A percentile compares a stretch with the other conserved stretches of the same genome.
Evolutionary conservation across 306 rosid species (phyloP).

Genomic region (Astragalus membranaceus): DNA sequence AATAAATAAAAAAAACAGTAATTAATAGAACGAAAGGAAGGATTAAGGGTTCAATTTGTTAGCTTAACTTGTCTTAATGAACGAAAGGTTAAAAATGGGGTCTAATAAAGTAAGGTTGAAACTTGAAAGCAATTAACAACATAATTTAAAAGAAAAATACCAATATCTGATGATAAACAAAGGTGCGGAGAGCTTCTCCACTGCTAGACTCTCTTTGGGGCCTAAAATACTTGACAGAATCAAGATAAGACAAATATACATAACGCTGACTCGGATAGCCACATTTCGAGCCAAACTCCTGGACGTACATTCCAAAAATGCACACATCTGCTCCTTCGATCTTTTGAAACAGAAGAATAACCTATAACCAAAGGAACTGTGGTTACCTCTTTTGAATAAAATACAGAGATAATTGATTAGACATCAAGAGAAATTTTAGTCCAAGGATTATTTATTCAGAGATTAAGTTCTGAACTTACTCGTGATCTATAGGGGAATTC

Average conservation of each 20-base stretch:
- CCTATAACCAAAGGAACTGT: slow-evolving; percentile 28
- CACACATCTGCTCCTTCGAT: slow-evolving; percentile 72
- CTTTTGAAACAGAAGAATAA: slow-evolving; percentile 62
- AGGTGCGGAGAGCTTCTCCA: slow-evolving; percentile 68
- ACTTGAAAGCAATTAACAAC: background rate
- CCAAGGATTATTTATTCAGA: background rate
- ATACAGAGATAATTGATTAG: background rate
- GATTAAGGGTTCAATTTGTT: background rate
- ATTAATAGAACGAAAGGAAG: background rate
- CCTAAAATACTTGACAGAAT: slow-evolving; percentile 63
- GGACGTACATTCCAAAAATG: slow-evolving; percentile 54
- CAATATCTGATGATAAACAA: slow-evolving; percentile 74
- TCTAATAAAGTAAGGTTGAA: no score
- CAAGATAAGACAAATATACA: slow-evolving; percentile 59
- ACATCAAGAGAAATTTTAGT: background rate
- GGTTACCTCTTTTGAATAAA: background rate
- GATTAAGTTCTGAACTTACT: slow-evolving; percentile 22
- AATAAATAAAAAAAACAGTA: no score
- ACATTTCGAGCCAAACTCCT: slow-evolving; percentile 70
- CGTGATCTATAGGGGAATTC: slow-evolving; percentile 51
- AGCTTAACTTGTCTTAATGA: background rate
- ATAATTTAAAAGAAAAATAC: slow-evolving; percentile 20
- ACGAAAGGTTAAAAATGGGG: background rate
- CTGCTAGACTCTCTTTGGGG: slow-evolving; percentile 33
- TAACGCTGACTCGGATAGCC: slow-evolving; percentile 45